Percentiles rank a stretch among this genome's conserved stretches.
Conservation (phyloP, 148 eudicot species). For the Limonium bicolor region DNA sequence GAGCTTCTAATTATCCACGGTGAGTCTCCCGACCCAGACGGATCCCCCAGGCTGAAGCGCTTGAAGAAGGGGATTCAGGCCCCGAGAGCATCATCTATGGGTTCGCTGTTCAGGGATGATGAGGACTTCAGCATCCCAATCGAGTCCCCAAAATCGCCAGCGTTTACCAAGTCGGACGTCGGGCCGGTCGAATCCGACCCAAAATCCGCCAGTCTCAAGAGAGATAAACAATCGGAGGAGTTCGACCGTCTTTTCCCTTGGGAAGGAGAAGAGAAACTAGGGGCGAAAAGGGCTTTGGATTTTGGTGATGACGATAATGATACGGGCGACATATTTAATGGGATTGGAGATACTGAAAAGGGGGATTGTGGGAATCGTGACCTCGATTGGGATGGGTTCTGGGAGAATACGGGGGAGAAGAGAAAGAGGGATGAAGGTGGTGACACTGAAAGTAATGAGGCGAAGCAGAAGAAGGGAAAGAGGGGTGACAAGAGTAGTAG, state of each 20-base stretch:
- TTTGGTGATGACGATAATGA: constrained; percentile 25
- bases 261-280: constrained; percentile 10
- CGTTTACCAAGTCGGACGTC: background rate
- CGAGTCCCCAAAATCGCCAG: background rate
- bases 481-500: constrained; percentile 11
- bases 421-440: constrained; percentile 4
- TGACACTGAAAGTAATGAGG: background rate
- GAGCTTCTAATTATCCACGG: constrained; percentile 14
- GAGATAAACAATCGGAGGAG: constrained; percentile 3
- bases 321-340: constrained; percentile 4
- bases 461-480: constrained; percentile 16
- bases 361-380: too few relatives aligned
- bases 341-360: constrained; percentile 5
- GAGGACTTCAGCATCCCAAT: constrained; percentile 5
- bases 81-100: background rate
- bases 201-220: background rate
- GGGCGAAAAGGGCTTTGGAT: constrained; percentile 34
- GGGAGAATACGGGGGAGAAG: constrained; percentile 3
- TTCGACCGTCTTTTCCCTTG: constrained; percentile 8
- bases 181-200: background rate
- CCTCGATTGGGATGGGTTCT: background rate
- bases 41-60: constrained; percentile 30
- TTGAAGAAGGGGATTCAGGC: constrained; percentile 23
- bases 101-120: constrained; percentile 4
- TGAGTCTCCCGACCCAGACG: constrained; percentile 17